Base-by-base conservation (phyloP, 192 early-diverging fungal genomes). In the Radiomyces spectabilis region DNA sequence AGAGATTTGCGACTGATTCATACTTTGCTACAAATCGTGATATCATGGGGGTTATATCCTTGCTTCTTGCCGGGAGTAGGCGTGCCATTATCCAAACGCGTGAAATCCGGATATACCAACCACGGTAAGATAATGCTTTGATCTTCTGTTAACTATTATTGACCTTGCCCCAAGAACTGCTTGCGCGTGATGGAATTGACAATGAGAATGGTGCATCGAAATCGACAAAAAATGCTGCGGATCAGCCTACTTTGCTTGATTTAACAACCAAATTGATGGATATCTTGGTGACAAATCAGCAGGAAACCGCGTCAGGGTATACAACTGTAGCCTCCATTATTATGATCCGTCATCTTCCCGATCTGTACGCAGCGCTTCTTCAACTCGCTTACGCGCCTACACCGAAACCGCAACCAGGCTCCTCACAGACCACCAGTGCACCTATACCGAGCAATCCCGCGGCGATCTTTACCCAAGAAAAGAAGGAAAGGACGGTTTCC, bases 41-140 rank as follows among this genome's bases (percentile, higher is more conserved):
- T 85, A 2, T 83, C 67, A 27, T 81, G 80, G 80, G 85, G 85
- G 6, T 59, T 90, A 9, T 77, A 80, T 49, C 89, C 89, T 1
- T 76, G 73, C 27, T 63, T 88, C 21, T 53, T 79, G 18, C 75
- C 75, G 0, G 86, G 84, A 12, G 81, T 89, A 0, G 89, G 88
- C 1, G 69, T 90, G 35, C 79, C 81, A 5, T 59, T 89, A 31
- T 68, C 68, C 8, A 69, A 76, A 34, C 77, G 87, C 22, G 72
- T 82, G 2, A 63, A 74, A 30, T 85, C 80, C 4, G 71, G 74
- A 26, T 77, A 71, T 56, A 59, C 61, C 7, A 72, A 79, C 29
- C 66, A 64, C 46, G 68, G 72, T 74, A 63, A 37, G 13, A 3
- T 16, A 0, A 16, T 13, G n/a, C n/a, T 9, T 27, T 6, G 25